Conservation (phyloP, 768 basidiomycete genomes). For the Amanita rubescens region DNA sequence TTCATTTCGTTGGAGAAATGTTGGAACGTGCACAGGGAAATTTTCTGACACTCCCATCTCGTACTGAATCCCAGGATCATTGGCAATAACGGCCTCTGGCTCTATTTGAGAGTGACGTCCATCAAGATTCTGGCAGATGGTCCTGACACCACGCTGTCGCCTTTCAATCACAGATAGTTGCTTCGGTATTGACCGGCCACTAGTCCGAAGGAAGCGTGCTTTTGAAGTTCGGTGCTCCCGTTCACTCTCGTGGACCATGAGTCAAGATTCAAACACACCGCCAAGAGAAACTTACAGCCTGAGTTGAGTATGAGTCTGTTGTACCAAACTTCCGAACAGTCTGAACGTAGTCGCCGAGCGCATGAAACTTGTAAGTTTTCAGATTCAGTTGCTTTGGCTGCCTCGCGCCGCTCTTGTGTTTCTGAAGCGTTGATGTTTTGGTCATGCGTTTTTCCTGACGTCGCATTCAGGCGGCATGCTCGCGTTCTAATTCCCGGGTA, state of each 20-base stretch:
- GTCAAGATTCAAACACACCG: neutral
- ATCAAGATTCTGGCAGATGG: neutral
- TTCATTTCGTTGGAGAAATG: neutral
- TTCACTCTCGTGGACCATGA: no score
- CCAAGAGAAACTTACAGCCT: neutral
- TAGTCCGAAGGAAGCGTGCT: no score
- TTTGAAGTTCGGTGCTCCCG: no score
- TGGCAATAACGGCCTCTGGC: neutral
- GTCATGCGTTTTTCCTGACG: no score
- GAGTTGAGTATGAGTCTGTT: no score
- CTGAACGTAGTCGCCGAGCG: no score
- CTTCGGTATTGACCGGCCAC: no score
- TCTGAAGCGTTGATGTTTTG: neutral
- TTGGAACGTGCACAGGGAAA: neutral
- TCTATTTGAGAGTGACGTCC: neutral
- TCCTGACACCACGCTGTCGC: slow-evolving; percentile 1
- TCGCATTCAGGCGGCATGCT: no score
- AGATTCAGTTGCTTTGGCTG: neutral
- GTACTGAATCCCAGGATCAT: neutral
- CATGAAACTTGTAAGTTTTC: no score
- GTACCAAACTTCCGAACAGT: no score
- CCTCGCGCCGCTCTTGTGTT: neutral
- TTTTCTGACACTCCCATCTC: neutral
- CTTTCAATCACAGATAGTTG: neutral
- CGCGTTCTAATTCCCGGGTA: neutral